phyloP scores from a whole-genome alignment of 257 asterid species.

The Solanum appendiculatum region DNA sequence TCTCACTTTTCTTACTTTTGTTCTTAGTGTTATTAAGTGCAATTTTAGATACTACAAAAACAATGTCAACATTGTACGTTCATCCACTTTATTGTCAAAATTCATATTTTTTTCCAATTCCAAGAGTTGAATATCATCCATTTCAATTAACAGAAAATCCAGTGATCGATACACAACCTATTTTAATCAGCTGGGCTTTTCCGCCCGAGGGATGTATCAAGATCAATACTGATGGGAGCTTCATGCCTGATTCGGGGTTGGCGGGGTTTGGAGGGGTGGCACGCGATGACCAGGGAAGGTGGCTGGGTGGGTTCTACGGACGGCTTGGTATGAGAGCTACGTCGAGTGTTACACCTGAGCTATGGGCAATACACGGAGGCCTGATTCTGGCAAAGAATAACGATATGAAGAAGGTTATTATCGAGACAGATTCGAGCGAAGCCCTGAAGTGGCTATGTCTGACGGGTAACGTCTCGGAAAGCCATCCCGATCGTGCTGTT shows the following conservation, averaged over 20 bases:
- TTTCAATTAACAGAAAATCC: background rate
- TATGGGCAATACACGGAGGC: background rate
- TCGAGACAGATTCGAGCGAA: background rate
- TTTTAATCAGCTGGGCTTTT: too few species aligned
- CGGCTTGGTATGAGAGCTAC: background rate
- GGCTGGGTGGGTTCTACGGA: background rate
- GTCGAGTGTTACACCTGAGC: background rate
- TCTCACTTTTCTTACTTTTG: too few species aligned
- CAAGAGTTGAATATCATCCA: background rate
- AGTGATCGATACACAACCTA: background rate
- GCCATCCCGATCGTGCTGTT: too few species aligned
- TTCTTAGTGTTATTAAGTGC: too few species aligned
- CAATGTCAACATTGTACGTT: background rate
- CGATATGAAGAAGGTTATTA: background rate
- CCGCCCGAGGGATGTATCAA: too few species aligned
- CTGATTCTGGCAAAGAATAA: too few species aligned
- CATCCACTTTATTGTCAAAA: background rate
- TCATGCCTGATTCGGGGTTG: background rate
- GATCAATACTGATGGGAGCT: background rate
- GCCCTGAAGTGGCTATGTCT: background rate
- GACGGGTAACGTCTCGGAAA: too few species aligned
- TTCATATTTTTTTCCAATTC: background rate
- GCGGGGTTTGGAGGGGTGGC: background rate
- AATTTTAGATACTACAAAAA: background rate
- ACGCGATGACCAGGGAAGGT: background rate